phyloP scores from a whole-genome alignment of 306 rosid genomes.

The Corylus avellana region DNA sequence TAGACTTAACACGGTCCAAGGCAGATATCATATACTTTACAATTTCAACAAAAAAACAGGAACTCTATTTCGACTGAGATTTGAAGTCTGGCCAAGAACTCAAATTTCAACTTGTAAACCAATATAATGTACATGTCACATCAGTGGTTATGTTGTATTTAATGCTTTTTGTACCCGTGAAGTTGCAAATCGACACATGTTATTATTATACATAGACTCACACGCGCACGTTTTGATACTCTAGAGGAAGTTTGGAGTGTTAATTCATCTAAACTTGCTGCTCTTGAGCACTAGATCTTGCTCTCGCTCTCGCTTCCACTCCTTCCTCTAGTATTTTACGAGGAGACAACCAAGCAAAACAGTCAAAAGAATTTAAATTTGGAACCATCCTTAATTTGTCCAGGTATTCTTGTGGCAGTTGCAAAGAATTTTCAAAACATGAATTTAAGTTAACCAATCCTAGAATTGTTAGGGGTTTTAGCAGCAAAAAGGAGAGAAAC shows the following conservation, averaged over 20 bases:
- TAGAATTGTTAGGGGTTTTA: background rate
- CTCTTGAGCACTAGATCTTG: background rate
- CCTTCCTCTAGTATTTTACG: background rate
- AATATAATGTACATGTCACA: background rate
- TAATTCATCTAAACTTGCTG: background rate
- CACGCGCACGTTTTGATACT: background rate
- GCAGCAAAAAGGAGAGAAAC: background rate
- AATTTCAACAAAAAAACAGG: background rate
- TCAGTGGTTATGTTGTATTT: background rate
- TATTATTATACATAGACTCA: background rate
- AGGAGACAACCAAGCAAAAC: conserved; percentile 7
- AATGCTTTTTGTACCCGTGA: background rate
- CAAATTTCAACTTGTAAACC: background rate
- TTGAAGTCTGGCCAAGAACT: background rate
- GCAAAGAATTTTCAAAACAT: background rate
- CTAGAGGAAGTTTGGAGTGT: background rate
- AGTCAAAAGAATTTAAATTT: background rate
- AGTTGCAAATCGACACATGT: background rate
- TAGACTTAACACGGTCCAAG: background rate
- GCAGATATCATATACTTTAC: background rate
- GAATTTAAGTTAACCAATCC: conserved; percentile 2
- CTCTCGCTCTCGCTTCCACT: background rate
- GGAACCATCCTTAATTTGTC: background rate
- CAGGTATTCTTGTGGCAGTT: background rate
- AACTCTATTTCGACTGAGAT: background rate